Conservation (phyloP, 169 alveolate genomes). For the Perkinsus olseni region DNA sequence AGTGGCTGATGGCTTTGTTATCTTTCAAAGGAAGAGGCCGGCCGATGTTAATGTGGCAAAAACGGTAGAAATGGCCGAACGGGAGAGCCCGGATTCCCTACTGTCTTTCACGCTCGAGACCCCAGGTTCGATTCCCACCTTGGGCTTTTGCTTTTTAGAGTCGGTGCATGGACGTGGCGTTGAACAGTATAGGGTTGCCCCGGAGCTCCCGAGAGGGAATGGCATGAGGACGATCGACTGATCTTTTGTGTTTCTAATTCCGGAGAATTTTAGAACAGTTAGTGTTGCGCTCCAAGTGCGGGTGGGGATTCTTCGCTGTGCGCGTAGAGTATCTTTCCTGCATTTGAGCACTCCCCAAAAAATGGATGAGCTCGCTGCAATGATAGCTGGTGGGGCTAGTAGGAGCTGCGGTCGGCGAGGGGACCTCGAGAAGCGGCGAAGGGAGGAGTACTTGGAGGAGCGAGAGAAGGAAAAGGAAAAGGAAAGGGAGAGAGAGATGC, state of each 20-base stretch:
- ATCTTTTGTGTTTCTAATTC: too few species aligned
- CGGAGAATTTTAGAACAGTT: too few species aligned
- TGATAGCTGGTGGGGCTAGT: neutral
- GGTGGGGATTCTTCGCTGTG: too few species aligned
- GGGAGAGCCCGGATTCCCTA: too few species aligned
- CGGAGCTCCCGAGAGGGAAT: too few species aligned
- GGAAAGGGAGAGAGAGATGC: neutral
- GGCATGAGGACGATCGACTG: too few species aligned
- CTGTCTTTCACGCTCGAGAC: too few species aligned
- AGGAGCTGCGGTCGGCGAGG: neutral
- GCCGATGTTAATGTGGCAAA: neutral
- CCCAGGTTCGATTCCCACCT: neutral
- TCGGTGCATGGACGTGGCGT: neutral
- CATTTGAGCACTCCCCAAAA: too few species aligned
- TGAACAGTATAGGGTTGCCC: neutral
- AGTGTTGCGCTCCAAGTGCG: too few species aligned
- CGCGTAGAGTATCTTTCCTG: too few species aligned
- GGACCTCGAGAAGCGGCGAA: neutral
- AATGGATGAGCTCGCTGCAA: neutral
- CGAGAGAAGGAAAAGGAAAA: neutral
- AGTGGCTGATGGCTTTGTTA: neutral
- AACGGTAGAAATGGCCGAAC: neutral
- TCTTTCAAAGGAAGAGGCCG: too few species aligned
- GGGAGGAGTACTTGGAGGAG: neutral
- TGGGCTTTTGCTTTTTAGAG: neutral